These are phyloP conservation scores for Arabidopsis suecica DNA, from an alignment of 345 rosid genomes.

Conservation along the genomic window DNA sequence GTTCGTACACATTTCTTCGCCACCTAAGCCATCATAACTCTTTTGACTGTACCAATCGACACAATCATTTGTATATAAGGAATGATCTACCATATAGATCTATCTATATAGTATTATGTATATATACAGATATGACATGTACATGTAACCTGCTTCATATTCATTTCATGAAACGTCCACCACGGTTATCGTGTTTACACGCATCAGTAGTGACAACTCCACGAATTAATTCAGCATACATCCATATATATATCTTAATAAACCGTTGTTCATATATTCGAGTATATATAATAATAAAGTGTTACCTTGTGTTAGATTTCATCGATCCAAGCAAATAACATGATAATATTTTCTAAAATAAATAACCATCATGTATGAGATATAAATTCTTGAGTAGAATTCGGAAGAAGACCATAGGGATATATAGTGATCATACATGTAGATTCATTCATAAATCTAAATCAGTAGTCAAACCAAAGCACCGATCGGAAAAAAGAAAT, in stretches of 20 bases:
- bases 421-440: constrained; percentile 33
- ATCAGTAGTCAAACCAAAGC: constrained; percentile 29
- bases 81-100: constrained; percentile 14
- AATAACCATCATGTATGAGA: constrained; percentile 17
- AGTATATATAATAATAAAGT: no score
- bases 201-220: neutral
- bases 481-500: constrained; percentile 15
- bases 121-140: neutral
- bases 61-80: constrained; percentile 31
- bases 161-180: neutral
- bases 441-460: constrained; percentile 30
- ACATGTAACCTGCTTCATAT: neutral
- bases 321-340: neutral
- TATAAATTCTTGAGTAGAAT: constrained; percentile 15
- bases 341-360: neutral
- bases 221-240: neutral
- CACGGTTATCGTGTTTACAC: constrained; percentile 5
- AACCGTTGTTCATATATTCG: neutral
- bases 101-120: neutral
- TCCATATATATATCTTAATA: neutral
- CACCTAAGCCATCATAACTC: constrained; percentile 32
- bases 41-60: constrained; percentile 25
- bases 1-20: constrained; percentile 28
- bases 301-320: neutral
- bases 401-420: constrained; percentile 14